Conservation (phyloP, 495 filamentous ascomycete species). For the Xylaria castorea region DNA sequence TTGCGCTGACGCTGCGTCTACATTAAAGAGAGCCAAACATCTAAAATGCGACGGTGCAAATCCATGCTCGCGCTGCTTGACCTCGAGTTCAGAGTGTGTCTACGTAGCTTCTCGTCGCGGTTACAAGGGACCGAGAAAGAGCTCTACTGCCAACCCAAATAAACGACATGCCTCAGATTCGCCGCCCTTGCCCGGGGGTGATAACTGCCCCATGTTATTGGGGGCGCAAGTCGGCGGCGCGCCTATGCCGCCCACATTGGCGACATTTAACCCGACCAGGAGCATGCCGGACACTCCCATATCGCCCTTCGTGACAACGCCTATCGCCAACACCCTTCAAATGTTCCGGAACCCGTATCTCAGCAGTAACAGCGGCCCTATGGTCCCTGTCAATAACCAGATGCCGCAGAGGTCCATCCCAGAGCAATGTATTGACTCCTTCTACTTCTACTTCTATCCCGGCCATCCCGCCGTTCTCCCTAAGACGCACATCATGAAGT, state of each 20-base stretch:
- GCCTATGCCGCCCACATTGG: conserved; percentile 33
- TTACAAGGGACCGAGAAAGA: conserved; percentile 56
- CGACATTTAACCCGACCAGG: conserved; percentile 47
- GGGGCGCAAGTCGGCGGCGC: conserved; percentile 41
- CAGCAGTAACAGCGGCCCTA: conserved; percentile 41
- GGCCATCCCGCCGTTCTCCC: conserved; percentile 72
- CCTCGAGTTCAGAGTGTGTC: conserved; percentile 51
- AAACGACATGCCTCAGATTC: conserved; percentile 59
- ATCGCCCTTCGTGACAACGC: conserved; percentile 43
- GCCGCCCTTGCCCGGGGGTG: conserved; percentile 43
- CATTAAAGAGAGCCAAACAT: conserved; percentile 53
- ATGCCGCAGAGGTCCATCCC: conserved; percentile 45
- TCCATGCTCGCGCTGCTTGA: conserved; percentile 54
- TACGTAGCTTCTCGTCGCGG: conserved; percentile 60
- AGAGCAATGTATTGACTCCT: conserved; percentile 61
- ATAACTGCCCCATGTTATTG: conserved; percentile 56
- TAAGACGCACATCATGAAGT: conserved; percentile 51
- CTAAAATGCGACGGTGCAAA: conserved; percentile 57
- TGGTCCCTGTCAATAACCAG: conserved; percentile 38
- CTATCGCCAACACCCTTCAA: conserved; percentile 41
- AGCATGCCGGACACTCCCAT: conserved; percentile 49
- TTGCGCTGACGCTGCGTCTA: conserved; percentile 28
- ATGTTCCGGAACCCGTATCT: conserved; percentile 46
- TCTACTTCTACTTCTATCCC: conserved; percentile 69
- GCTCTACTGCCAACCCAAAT: conserved; percentile 53